Conservation (phyloP, 2,329 filamentous ascomycete species). For the Alternaria brassicicola region DNA sequence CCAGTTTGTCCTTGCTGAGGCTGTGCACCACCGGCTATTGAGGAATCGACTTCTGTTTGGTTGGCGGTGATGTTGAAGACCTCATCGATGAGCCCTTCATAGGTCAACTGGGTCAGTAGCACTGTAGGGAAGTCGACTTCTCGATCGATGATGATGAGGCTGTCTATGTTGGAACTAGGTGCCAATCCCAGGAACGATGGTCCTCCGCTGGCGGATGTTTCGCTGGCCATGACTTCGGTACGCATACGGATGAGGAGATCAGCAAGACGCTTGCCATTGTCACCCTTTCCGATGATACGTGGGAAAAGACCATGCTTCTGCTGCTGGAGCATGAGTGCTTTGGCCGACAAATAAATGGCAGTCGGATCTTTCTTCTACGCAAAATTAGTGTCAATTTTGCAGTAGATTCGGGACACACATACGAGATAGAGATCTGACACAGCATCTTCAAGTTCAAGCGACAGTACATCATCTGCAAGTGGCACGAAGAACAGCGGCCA, state of each 20-base stretch:
- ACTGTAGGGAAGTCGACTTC: slow-evolving; percentile 93
- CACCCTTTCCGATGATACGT: slow-evolving; percentile 91
- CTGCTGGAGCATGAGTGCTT: slow-evolving; percentile 92
- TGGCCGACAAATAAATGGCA: slow-evolving; percentile 85
- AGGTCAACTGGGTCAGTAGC: slow-evolving; percentile 92
- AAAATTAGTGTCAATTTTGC: slow-evolving; percentile 27
- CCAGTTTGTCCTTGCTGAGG: slow-evolving; percentile 62
- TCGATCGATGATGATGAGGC: slow-evolving; percentile 90
- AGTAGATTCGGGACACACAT: slow-evolving; percentile 31
- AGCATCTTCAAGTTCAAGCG: slow-evolving; percentile 84
- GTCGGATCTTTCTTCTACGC: slow-evolving; percentile 80
- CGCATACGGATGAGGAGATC: slow-evolving; percentile 90
- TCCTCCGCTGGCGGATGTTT: slow-evolving; percentile 66
- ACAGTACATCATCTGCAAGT: slow-evolving; percentile 87
- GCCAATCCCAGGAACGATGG: slow-evolving; percentile 69
- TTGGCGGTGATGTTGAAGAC: slow-evolving; percentile 91
- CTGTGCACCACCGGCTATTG: slow-evolving; percentile 78
- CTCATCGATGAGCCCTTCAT: slow-evolving; percentile 95
- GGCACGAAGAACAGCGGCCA: slow-evolving; percentile 90
- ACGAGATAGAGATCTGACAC: slow-evolving; percentile 86
- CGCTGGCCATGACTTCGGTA: slow-evolving; percentile 82
- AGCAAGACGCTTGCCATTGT: slow-evolving; percentile 86
- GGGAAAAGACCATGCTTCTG: slow-evolving; percentile 92
- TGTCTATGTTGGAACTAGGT: slow-evolving; percentile 87
- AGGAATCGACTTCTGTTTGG: slow-evolving; percentile 89